These are phyloP conservation scores for Malus fusca DNA, from an alignment of 306 rosid species.

Conservation along the genomic window DNA sequence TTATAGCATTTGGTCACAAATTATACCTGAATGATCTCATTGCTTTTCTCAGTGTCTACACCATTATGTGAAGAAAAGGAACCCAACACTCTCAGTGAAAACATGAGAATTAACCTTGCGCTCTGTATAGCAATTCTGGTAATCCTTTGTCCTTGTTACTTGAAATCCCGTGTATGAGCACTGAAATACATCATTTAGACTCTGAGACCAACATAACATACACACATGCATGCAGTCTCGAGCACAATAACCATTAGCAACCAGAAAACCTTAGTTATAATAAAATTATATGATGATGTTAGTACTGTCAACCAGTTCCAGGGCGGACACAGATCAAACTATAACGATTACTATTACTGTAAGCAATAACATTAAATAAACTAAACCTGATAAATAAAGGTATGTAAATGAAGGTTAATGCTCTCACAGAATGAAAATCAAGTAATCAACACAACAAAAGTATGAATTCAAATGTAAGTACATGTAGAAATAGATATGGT, in stretches of 20 bases:
- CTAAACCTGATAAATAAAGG: neutral
- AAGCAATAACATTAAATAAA: neutral
- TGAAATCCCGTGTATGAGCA: slow-evolving; percentile 27
- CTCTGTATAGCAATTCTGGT: slow-evolving; percentile 12
- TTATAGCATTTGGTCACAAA: neutral
- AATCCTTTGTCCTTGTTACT: slow-evolving; percentile 24
- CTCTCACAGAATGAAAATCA: neutral
- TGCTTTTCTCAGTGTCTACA: slow-evolving; percentile 27
- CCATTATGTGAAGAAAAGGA: slow-evolving; percentile 27
- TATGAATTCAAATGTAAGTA: neutral
- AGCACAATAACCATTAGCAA: neutral
- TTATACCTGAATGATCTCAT: slow-evolving; percentile 39
- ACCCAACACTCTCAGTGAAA: slow-evolving; percentile 18
- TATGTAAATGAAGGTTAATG: neutral
- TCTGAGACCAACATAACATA: slow-evolving; percentile 4
- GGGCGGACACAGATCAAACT: neutral
- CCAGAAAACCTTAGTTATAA: neutral
- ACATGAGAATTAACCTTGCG: slow-evolving; percentile 20
- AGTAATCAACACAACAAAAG: neutral
- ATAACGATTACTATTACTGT: neutral
- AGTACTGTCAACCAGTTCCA: neutral
- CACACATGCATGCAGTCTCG: neutral
- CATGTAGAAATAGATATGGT: neutral
- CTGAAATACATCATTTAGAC: slow-evolving; percentile 30
- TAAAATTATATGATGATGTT: neutral